Percentiles rank a stretch among this genome's conserved stretches.
Conservation (phyloP, 2,329 filamentous ascomycete genomes). For the Bertia moriformis region DNA sequence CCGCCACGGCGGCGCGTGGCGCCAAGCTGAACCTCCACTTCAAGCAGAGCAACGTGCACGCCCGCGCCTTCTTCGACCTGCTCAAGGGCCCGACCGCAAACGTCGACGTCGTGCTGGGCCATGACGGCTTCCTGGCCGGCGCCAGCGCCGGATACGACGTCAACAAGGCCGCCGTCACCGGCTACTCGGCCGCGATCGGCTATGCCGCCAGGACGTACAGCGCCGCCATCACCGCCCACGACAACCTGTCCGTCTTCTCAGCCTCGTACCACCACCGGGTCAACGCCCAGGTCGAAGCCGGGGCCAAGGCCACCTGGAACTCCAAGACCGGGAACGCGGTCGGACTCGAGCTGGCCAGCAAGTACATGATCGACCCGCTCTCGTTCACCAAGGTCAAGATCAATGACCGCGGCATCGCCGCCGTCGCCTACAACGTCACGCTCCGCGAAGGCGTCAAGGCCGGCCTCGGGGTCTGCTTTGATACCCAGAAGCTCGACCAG, state of each 20-base stretch:
- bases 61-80: slow-evolving; percentile 93
- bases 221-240: slow-evolving; percentile 81
- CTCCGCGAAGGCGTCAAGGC: slow-evolving; percentile 94
- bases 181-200: slow-evolving; percentile 87
- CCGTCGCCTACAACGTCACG: slow-evolving; percentile 97
- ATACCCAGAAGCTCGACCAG: slow-evolving; percentile 99
- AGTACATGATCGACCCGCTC: slow-evolving; percentile 96
- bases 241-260: slow-evolving; percentile 92
- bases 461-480: slow-evolving; percentile 90
- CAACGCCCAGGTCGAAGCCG: slow-evolving; percentile 92
- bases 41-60: slow-evolving; percentile 97
- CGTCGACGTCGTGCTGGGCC: slow-evolving; percentile 87
- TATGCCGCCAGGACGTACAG: slow-evolving; percentile 82
- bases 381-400: slow-evolving; percentile 99
- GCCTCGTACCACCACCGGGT: slow-evolving; percentile 99
- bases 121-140: slow-evolving; percentile 97
- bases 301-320: slow-evolving; percentile 97
- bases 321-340: slow-evolving; percentile 86
- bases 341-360: slow-evolving; percentile 92
- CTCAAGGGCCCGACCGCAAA: slow-evolving; percentile 85
- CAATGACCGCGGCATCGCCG: slow-evolving; percentile 98
- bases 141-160: slow-evolving; percentile 95
- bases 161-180: slow-evolving; percentile 90
- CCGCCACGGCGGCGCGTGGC: slow-evolving; percentile 71
- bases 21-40: slow-evolving; percentile 98